phyloP scores from a whole-genome alignment of 805 yeast species.

The Teunomyces cretensis region DNA sequence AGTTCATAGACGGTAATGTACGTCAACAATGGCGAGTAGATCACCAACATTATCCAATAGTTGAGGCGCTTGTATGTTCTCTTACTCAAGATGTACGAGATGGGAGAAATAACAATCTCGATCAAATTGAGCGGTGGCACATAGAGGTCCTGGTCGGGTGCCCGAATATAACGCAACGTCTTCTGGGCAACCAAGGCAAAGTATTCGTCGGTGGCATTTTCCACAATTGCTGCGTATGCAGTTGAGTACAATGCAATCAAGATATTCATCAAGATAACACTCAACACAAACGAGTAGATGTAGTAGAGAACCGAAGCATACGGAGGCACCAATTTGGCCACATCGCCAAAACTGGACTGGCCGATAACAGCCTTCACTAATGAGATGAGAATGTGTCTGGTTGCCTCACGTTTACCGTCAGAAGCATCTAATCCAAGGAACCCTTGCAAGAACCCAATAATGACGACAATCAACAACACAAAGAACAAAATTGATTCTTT shows the following conservation, averaged over 20 bases:
- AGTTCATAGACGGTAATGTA: constrained; percentile 66
- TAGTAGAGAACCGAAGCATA: constrained; percentile 81
- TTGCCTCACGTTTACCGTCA: constrained; percentile 79
- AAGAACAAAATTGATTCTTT: constrained; percentile 83
- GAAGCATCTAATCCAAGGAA: constrained; percentile 84
- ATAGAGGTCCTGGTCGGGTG: constrained; percentile 82
- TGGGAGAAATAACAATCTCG: constrained; percentile 47
- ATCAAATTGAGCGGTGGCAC: constrained; percentile 83
- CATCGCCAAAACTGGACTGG: constrained; percentile 68
- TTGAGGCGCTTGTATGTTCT: constrained; percentile 40
- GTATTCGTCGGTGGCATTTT: constrained; percentile 81
- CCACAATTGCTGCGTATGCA: constrained; percentile 78
- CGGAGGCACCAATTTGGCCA: constrained; percentile 76
- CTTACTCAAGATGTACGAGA: constrained; percentile 34
- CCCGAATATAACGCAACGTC: constrained; percentile 79
- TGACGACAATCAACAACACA: constrained; percentile 65
- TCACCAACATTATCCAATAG: constrained; percentile 56
- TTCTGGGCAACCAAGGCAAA: constrained; percentile 82
- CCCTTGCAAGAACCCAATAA: constrained; percentile 82
- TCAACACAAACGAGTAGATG: constrained; percentile 70
- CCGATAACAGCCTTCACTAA: constrained; percentile 74
- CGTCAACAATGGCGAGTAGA: constrained; percentile 67
- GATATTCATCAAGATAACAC: constrained; percentile 76
- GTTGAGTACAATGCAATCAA: constrained; percentile 82
- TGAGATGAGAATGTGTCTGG: constrained; percentile 59